Evolutionary conservation across 495 filamentous ascomycete species (phyloP), one percentile per base, ranked within the genome.

Genomic region (Bacidia gigantensis): DNA sequence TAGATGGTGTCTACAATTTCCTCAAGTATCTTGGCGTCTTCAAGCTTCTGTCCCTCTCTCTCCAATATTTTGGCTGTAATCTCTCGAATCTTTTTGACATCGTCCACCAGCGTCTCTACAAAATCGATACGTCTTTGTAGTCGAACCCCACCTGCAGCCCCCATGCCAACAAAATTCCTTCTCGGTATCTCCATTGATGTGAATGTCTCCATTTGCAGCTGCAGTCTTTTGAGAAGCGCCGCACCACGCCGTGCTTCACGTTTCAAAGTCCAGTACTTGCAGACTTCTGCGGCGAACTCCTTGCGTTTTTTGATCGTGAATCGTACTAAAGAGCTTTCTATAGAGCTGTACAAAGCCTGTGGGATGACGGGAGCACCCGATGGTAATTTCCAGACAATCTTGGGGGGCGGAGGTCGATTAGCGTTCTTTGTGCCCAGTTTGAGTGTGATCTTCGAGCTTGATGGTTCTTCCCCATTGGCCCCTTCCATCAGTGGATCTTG

Each of bases 181-280:
- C 92, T 75, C 1, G 89, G 93, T 58, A 99, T 84, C 67, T 99
- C 93, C 82, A 95, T 92, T 0, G 87, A 92, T 0, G 89, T 87
- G 64, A 97, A 98, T 0, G 86, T 83, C 62, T 95, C 90, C 78
- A 89, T 83, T 65, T 95, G 89, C 26, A 96, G 66, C 62, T 98
- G 92, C 9, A 97, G 72, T 35, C 92, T 80, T 68, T 95, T 95
- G 46, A 99, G 73, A 40, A 97, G 71, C 17, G 90, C 86, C 14
- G 92, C 92, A 26, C 92, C 92, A 55, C 92, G 76, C 32, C 92
- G 76, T 40, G 90, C 86, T 65, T 99, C 92, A 35, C 92, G 77
- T 66, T 99, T 99, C 49, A 97, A 69, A 0, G 92, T 97, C 92
- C 92, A 99, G 66, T 96, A 99, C 56, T 86, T 87, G 69, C 89